Base-by-base conservation (phyloP, 2,329 filamentous ascomycete genomes). In the Aspergillus flavus region DNA sequence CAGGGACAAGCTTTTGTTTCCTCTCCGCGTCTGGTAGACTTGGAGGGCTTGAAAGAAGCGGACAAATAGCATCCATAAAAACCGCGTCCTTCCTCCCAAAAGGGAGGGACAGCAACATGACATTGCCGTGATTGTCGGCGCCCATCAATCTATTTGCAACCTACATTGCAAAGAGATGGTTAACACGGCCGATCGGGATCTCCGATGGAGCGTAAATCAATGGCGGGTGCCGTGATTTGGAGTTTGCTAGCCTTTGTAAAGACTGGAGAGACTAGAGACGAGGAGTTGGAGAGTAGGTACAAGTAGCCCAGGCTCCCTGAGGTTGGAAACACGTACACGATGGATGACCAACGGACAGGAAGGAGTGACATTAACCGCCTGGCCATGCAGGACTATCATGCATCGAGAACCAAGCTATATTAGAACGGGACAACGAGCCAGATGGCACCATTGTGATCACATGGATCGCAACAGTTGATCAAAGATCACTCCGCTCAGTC, bases 21-120 rank as follows among this genome's bases (percentile, higher is more conserved):
- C 91, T 89, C 90, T 88, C 87, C 87, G 72, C 72, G 70, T 66
- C 53, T 59, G 71, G 60, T 71, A 75, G 70, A 64, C 72, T 75
- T 76, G 86, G 87, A 89, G 88, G 90, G 90, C 88, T 79, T 82
- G 81, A 74, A 82, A 84, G 75, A 84, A 89, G 85, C 92, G 92
- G 86, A 91, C 92, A 96, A 97, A 97, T 87, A 80, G 94, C 92
- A 89, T 96, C 92, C 85, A 84, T 85, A 96, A 97, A 97, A 96
- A 88, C 87, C 92, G 92, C 87, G 86, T 84, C 79, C 77, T 73
- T 81, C 34, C 81, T 79, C 76, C 76, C 69, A 72, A 45, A 19
- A 69, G 69, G 65, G 73, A 75, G 76, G 74, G 75, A 71, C 69
- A 70, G 71, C 68, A 68, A 68, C 61, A 64, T 61, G 58, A 64